These are phyloP conservation scores for Phlyctochytrium arcticum DNA, from an alignment of 192 early-diverging fungal species.

Conservation along the genomic window DNA sequence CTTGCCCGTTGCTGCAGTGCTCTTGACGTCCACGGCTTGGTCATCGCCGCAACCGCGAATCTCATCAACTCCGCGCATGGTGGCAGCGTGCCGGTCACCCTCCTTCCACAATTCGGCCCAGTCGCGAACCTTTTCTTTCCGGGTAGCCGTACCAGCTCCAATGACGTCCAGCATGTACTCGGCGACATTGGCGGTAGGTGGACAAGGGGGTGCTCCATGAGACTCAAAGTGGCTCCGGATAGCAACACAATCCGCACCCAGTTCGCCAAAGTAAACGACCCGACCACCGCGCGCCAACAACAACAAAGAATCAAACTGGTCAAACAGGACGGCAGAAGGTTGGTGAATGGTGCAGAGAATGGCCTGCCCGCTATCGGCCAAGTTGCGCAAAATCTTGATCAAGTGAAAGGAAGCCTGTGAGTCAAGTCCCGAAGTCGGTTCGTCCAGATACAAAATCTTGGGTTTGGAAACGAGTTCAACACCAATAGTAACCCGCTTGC, in stretches of 20 bases:
- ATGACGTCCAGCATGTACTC: conserved; percentile 85
- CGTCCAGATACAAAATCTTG: conserved; percentile 80
- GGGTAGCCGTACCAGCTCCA: conserved; percentile 55
- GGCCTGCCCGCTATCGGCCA: conserved; percentile 65
- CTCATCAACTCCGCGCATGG: conserved; percentile 50
- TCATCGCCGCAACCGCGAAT: conserved; percentile 38
- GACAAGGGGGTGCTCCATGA: conserved; percentile 65
- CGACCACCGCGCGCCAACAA: conserved; percentile 77
- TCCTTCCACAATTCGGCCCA: conserved; percentile 73
- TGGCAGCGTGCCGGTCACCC: conserved; percentile 42
- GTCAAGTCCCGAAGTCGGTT: conserved; percentile 77
- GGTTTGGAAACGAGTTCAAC: conserved; percentile 82
- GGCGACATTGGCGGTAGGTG: conserved; percentile 68
- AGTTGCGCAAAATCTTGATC: conserved; percentile 61
- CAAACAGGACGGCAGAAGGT: conserved; percentile 79
- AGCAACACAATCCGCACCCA: conserved; percentile 60
- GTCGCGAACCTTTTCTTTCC: conserved; percentile 37
- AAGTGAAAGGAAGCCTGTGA: conserved; percentile 67
- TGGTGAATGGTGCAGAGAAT: conserved; percentile 87
- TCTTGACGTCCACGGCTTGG: neutral
- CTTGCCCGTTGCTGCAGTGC: neutral
- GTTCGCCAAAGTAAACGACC: conserved; percentile 80
- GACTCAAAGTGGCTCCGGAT: conserved; percentile 72
- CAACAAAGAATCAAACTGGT: conserved; percentile 77
- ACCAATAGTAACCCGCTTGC: conserved; percentile 86